Evolutionary conservation across 164 flowering plant species (phyloP).

Genomic region (Vitis vinifera): ASM3070453v1 NC_081816.1:24065001-24065500

Average conservation of each 20-base stretch:
- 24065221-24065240: conserved; percentile 93
- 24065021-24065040: conserved; percentile 88
- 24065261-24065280: conserved; percentile 96
- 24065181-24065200: neutral
- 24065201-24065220: conserved; percentile 50
- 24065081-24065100: conserved; percentile 94
- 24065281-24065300: conserved; percentile 94
- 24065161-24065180: neutral
- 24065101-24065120: conserved; percentile 81
- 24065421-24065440: conserved; percentile 83
- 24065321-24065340: conserved; percentile 27
- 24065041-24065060: conserved; percentile 93
- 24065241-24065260: conserved; percentile 87
- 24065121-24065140: conserved; percentile 3
- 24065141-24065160: conserved; percentile 3
- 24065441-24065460: conserved; percentile 97
- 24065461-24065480: conserved; percentile 91
- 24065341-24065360: neutral
- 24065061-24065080: conserved; percentile 91
- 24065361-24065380: neutral
- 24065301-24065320: conserved; percentile 97
- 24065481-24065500: conserved; percentile 35
- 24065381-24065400: conserved; percentile 63
- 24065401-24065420: conserved; percentile 93
- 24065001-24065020: conserved; percentile 53